Conservation (phyloP, 1,139 yeast species). For the Hemisphaericaspora subhashii region DNA sequence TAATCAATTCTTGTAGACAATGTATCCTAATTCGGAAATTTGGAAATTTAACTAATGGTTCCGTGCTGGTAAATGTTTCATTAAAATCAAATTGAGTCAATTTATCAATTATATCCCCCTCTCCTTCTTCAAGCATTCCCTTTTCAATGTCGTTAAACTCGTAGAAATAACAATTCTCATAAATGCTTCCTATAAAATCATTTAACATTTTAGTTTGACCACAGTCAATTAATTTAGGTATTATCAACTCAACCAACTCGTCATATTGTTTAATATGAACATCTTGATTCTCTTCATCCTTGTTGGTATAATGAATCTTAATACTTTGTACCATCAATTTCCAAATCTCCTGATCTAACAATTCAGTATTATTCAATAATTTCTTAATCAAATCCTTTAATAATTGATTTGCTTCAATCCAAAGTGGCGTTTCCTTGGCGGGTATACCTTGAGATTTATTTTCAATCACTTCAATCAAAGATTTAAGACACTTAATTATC, state of each 20-base stretch:
- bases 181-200: slow-evolving; percentile 39
- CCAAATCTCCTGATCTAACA: slow-evolving; percentile 42
- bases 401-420: slow-evolving; percentile 44
- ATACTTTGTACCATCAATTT: slow-evolving; percentile 42
- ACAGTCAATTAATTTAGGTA: slow-evolving; percentile 35
- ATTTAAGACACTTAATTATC: slow-evolving; percentile 27
- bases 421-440: slow-evolving; percentile 28
- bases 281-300: slow-evolving; percentile 39
- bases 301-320: slow-evolving; percentile 36
- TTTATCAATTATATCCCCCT: slow-evolving; percentile 16
- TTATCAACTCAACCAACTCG: slow-evolving; percentile 39
- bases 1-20: slow-evolving; percentile 36
- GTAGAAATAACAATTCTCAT: slow-evolving; percentile 37
- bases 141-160: slow-evolving; percentile 31
- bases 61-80: slow-evolving; percentile 34
- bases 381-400: slow-evolving; percentile 24
- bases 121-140: slow-evolving; percentile 13
- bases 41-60: slow-evolving; percentile 21
- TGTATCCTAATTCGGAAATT: slow-evolving; percentile 29
- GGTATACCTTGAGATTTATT: slow-evolving; percentile 39
- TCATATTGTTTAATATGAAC: slow-evolving; percentile 51
- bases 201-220: slow-evolving; percentile 29
- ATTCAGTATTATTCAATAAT: slow-evolving; percentile 17
- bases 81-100: slow-evolving; percentile 27
- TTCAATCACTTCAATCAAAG: slow-evolving; percentile 27